Evolutionary conservation across 2,329 filamentous ascomycete genomes (phyloP), one percentile per base, ranked within the genome.

Genomic region (Pseudofabraea citricarpa): DNA sequence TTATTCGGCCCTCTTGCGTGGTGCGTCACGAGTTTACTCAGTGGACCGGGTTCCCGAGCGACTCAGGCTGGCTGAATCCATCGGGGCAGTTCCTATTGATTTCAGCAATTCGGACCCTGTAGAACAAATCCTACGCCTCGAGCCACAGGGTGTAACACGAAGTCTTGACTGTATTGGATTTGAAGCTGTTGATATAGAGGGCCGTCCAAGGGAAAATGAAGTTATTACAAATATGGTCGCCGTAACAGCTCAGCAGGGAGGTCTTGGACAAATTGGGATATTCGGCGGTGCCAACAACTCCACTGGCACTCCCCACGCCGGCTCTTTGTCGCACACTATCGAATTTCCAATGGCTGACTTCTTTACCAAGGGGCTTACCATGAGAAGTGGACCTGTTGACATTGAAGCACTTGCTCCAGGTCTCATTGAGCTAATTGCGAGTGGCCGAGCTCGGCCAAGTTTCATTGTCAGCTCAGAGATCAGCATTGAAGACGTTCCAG

Each of bases 31-130:
- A 5, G 61, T 65, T 5, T 66, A 62, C 45, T 45, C 47, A n/a
- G 52, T 65, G 16, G 63, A 66, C 44, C 51, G 43, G 9, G 54
- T 60, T 5, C 51, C 50, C 1, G 47, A 48, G 36, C 49, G 58
- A 6, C 50, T 64, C 8, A 53, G 50, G 1, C 46, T 48, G 5
- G 63, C 60, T 1, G 50, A 47, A 5, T 53, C 50, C 5, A 57
- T 64, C 21, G 61, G 61, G 5, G 61, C 61, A 6, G 58, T 63
- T n/a, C 61, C 62, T 0, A 64, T 65, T 48, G 53, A 64, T 41
- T 64, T 64, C 47, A 50, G 33, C 2, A 29, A 47, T 4, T 36
- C 40, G 5, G 56, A 63, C 21, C 53, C 60, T 2, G 62, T 58
- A 2, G 50, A 48, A 3, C 56, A 64, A 43, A 64, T 65, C 24